Conservation (phyloP, 352 stramenopile species). For the Aphanomyces cochlioides region DNA sequence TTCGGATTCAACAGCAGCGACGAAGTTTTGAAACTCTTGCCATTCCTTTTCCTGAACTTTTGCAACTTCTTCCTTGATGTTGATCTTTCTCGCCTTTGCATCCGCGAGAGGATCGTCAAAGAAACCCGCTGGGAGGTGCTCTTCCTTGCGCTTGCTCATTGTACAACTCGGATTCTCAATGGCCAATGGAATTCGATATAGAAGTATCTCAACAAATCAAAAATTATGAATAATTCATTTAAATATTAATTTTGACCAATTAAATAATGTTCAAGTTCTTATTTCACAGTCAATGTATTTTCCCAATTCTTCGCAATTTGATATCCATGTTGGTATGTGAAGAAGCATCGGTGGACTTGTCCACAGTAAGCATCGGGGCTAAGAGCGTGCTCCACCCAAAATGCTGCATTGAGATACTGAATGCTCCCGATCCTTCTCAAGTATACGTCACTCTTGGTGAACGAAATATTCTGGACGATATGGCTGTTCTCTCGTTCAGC, state of each 20-base stretch:
- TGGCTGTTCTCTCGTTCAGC: slow-evolving; percentile 41
- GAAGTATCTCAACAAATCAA: background rate
- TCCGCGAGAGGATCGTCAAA: slow-evolving; percentile 52
- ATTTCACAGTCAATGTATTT: background rate
- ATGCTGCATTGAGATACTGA: slow-evolving; percentile 35
- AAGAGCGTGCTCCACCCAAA: slow-evolving; percentile 52
- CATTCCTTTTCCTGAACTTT: slow-evolving; percentile 50
- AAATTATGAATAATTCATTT: background rate
- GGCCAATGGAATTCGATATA: too few species aligned
- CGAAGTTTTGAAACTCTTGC: slow-evolving; percentile 60
- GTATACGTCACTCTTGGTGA: slow-evolving; percentile 50
- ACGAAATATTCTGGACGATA: slow-evolving; percentile 70
- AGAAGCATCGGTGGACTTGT: slow-evolving; percentile 44
- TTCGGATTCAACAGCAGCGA: slow-evolving; percentile 51
- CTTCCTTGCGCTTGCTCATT: slow-evolving; percentile 29
- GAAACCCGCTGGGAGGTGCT: slow-evolving; percentile 41
- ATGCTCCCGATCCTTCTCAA: slow-evolving; percentile 18
- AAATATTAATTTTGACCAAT: slow-evolving; percentile 10
- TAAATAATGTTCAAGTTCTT: slow-evolving; percentile 1
- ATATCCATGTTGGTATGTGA: slow-evolving; percentile 42
- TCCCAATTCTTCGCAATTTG: slow-evolving; percentile 6
- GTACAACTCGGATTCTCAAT: background rate
- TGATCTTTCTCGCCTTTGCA: slow-evolving; percentile 45
- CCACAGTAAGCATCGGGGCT: slow-evolving; percentile 38
- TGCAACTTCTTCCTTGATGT: slow-evolving; percentile 46